A percentile compares a stretch with the other conserved stretches of the same genome.
These are phyloP conservation scores for Ogataea populi-albae DNA, from an alignment of 805 yeast genomes.

Conservation along the genomic window DNA sequence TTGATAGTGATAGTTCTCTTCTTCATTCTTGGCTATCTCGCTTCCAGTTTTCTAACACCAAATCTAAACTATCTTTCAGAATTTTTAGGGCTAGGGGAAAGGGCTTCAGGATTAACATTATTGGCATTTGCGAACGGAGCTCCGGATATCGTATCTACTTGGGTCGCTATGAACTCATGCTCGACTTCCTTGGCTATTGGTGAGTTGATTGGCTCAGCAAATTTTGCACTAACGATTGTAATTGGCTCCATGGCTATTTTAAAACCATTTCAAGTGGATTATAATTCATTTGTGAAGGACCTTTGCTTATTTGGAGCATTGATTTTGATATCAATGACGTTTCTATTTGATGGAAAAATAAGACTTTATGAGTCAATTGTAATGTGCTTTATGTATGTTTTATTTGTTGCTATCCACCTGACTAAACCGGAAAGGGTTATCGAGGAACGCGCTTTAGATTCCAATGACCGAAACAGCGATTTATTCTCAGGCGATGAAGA, in stretches of 20 bases:
- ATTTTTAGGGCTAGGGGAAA: constrained; percentile 62
- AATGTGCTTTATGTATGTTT: constrained; percentile 54
- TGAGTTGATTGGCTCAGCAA: constrained; percentile 52
- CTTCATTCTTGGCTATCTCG: constrained; percentile 67
- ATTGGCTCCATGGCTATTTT: constrained; percentile 48
- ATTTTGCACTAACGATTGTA: constrained; percentile 50
- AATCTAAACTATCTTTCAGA: constrained; percentile 66
- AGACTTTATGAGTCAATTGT: constrained; percentile 52
- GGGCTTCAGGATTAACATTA: constrained; percentile 80
- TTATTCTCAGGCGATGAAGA: not conserved
- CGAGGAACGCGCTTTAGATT: constrained; percentile 21
- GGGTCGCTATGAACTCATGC: constrained; percentile 72
- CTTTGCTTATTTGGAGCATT: constrained; percentile 52
- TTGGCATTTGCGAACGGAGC: constrained; percentile 91
- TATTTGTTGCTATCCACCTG: constrained; percentile 50
- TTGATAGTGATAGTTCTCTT: constrained; percentile 43
- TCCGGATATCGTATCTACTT: constrained; percentile 85
- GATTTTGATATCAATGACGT: constrained; percentile 46
- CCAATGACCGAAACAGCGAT: not conserved
- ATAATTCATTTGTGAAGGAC: constrained; percentile 57
- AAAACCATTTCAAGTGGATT: constrained; percentile 49
- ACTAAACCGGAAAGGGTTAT: constrained; percentile 18
- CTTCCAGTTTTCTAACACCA: constrained; percentile 81
- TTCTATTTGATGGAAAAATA: constrained; percentile 55
- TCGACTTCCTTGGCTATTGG: constrained; percentile 55